Base-by-base conservation (phyloP, 495 filamentous ascomycete species). In the Cercophora samala region DNA sequence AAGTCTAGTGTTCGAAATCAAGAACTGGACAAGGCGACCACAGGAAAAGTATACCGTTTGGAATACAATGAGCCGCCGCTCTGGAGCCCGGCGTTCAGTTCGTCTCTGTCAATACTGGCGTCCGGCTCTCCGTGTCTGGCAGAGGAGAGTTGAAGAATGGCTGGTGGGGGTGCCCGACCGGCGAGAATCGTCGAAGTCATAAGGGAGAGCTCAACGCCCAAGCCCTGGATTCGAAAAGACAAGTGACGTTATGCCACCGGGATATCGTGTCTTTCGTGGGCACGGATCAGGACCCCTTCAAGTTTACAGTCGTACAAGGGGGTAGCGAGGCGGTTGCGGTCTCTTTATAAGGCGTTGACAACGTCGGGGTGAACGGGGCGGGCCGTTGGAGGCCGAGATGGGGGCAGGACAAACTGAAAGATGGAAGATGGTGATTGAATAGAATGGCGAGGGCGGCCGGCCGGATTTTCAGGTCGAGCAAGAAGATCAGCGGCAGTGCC, bases 401-500 rank as follows among this genome's bases (percentile, higher is more conserved):
- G 37, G 37, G 37, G 37, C 37, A 46, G 37, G 26, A 29, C 37
- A 46, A 9, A 46, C 5, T 17, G 15, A 46, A 17, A 46, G 37
- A 46, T 46, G 8, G 4, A 29, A 29, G 37, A 46, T 46, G 37
- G 5, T 46, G 37, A 46, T 46, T 3, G 37, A 51, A 53, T 42
- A 24, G 66, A 46, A 32, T 55, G 66, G 62, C 61, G 63, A 68
- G 60, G 58, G n/a, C 21, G 29, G 21, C 21, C 11, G 4, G 56
- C 6, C 54, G 23, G 66, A 23, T 64, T 59, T 22, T 18, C 24
- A 21, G 37, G 53, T 8, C 63, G 32, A 29, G 24, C 64, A 22
- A 29, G 24, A 61, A 64, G 68, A 66, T 69, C 68, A 60, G 68
- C 60, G 51, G n/a, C 53, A n/a, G 63, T 9, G 37, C 11, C 59